Evolutionary conservation across 495 filamentous ascomycete genomes (phyloP).

Genomic region (Tetracladium setigerum): DNA sequence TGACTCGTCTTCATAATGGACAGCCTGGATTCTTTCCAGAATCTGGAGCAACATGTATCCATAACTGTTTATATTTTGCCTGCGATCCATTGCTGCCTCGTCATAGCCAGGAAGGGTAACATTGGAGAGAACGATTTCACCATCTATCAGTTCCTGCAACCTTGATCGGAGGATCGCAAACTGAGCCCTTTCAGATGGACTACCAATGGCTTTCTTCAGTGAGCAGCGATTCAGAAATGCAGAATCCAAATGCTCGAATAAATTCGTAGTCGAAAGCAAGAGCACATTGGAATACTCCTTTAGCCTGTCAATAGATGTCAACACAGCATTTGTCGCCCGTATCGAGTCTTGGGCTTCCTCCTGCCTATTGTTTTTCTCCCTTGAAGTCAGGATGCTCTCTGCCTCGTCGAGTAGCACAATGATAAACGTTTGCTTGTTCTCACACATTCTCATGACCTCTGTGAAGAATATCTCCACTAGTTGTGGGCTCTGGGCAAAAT

Average conservation of each 20-base stretch:
- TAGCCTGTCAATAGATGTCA: constrained; percentile 31
- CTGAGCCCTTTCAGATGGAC: constrained; percentile 25
- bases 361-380: constrained; percentile 27
- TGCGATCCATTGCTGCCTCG: constrained; percentile 1
- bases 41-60: constrained; percentile 7
- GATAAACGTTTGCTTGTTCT: constrained; percentile 33
- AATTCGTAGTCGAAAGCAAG: constrained; percentile 46
- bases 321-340: constrained; percentile 36
- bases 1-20: neutral
- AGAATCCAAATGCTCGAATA: constrained; percentile 33
- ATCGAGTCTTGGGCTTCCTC: constrained; percentile 32
- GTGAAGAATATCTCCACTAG: constrained; percentile 38
- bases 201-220: constrained; percentile 35
- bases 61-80: neutral
- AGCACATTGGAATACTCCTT: constrained; percentile 35
- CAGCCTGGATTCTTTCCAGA: constrained; percentile 2
- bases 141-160: constrained; percentile 12
- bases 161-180: constrained; percentile 35
- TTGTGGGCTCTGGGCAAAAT: constrained; percentile 45
- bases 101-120: constrained; percentile 8
- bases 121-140: constrained; percentile 5
- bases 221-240: constrained; percentile 47
- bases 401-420: constrained; percentile 48
- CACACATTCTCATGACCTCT: constrained; percentile 30
- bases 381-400: constrained; percentile 40